Evolutionary conservation across 2,329 filamentous ascomycete species (phyloP).

Genomic region (Cytospora schulzeri): DNA sequence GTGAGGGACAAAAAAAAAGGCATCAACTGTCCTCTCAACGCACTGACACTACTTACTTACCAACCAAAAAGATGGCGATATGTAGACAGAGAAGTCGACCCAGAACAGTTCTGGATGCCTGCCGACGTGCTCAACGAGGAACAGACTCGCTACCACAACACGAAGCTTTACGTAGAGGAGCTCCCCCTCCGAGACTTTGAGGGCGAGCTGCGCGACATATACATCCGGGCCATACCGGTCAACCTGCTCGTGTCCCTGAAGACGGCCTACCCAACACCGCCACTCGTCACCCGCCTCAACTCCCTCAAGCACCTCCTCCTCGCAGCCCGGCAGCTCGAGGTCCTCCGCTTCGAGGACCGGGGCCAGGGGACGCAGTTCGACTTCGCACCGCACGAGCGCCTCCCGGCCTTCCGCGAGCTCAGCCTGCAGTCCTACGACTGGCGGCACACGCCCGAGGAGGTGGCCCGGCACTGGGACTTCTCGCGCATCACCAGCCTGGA

Average conservation of each 20-base stretch:
- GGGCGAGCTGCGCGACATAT: slow-evolving; percentile 38
- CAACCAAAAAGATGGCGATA: slow-evolving; percentile 42
- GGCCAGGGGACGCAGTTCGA: slow-evolving; percentile 49
- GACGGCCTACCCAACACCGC: slow-evolving; percentile 42
- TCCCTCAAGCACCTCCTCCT: slow-evolving; percentile 48
- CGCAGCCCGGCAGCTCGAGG: slow-evolving; percentile 39
- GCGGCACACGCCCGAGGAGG: slow-evolving; percentile 44
- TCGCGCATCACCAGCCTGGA: slow-evolving; percentile 44
- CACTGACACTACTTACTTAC: not conserved
- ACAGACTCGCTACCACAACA: slow-evolving; percentile 35
- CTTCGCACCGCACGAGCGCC: slow-evolving; percentile 43
- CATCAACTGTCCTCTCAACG: not conserved
- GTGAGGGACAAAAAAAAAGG: not conserved
- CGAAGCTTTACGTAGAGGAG: slow-evolving; percentile 44
- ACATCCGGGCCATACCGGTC: slow-evolving; percentile 44
- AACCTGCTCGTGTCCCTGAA: slow-evolving; percentile 44
- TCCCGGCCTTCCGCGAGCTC: slow-evolving; percentile 47
- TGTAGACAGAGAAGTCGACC: slow-evolving; percentile 36
- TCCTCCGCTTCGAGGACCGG: slow-evolving; percentile 47
- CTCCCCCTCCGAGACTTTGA: slow-evolving; percentile 44
- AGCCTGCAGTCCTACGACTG: slow-evolving; percentile 52
- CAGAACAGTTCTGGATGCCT: slow-evolving; percentile 40
- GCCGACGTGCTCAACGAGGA: slow-evolving; percentile 41
- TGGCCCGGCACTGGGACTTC: slow-evolving; percentile 49
- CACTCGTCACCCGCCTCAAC: slow-evolving; percentile 44